Evolutionary conservation across 2,329 filamentous ascomycete species (phyloP).

Genomic region (Curvularia sp.): DNA sequence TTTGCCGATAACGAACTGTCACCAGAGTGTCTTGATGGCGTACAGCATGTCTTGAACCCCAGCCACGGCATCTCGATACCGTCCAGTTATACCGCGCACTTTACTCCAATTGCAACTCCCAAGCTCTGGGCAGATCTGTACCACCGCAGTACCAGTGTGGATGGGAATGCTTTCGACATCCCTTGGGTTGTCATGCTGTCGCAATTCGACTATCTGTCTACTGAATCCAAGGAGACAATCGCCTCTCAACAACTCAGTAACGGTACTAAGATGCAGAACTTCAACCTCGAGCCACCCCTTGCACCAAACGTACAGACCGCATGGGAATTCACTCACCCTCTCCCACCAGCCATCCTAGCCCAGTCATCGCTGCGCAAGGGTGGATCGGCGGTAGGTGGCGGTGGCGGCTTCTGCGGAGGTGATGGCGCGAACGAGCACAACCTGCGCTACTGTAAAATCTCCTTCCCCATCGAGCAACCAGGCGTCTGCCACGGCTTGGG

Average conservation of each 20-base stretch:
- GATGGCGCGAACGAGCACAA: conserved; percentile 93
- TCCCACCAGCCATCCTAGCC: conserved; percentile 66
- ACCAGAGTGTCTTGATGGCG: conserved; percentile 94
- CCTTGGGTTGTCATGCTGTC: conserved; percentile 95
- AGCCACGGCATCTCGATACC: conserved; percentile 91
- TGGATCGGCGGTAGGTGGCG: conserved; percentile 71
- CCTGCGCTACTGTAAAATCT: conserved; percentile 76
- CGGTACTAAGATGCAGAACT: conserved; percentile 41
- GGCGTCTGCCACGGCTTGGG: conserved; percentile 90
- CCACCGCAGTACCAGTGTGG: conserved; percentile 62
- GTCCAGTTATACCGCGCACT: conserved; percentile 87
- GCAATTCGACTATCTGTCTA: conserved; percentile 84
- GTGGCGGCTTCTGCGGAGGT: conserved; percentile 75
- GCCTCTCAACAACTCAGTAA: conserved; percentile 61
- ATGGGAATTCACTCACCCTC: conserved; percentile 81
- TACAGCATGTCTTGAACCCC: conserved; percentile 84
- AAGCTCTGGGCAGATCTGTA: conserved; percentile 83
- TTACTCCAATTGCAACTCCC: conserved; percentile 90
- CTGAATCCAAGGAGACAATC: conserved; percentile 45
- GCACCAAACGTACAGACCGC: conserved; percentile 69
- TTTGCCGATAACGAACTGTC: conserved; percentile 98
- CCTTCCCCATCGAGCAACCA: conserved; percentile 77
- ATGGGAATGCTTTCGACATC: conserved; percentile 80
- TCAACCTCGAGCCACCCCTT: conserved; percentile 42
- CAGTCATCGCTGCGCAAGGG: conserved; percentile 64